Conservation (phyloP, 768 basidiomycete genomes). For the Naematelia aurantialba region DNA sequence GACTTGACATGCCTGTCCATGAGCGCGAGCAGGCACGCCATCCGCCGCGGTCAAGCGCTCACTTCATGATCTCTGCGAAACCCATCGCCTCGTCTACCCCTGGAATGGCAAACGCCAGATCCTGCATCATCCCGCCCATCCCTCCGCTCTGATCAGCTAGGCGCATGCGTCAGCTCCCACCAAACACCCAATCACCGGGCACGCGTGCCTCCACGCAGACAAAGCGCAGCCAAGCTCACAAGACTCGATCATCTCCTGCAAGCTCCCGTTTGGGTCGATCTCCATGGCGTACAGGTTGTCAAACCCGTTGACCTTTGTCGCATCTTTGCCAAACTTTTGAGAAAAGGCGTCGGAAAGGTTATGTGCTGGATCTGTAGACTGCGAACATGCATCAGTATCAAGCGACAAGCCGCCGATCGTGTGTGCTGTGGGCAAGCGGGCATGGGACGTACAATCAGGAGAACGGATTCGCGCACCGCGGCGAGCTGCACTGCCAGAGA, state of each 20-base stretch:
- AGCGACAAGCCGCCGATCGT: too few species aligned
- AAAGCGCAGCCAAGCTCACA: constrained; percentile 57
- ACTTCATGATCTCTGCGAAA: constrained; percentile 99
- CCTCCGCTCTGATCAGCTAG: constrained; percentile 55
- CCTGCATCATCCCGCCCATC: constrained; percentile 99
- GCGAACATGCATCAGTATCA: not conserved
- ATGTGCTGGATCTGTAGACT: constrained; percentile 99
- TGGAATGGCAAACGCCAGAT: constrained; percentile 96
- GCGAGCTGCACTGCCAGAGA: constrained; percentile 96
- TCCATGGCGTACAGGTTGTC: constrained; percentile 98
- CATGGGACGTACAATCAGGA: constrained; percentile 74
- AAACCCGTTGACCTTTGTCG: constrained; percentile 95
- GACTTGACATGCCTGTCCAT: constrained; percentile 88
- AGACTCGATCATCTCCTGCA: constrained; percentile 98
- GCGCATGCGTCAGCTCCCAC: constrained; percentile 3
- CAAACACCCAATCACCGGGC: too few species aligned
- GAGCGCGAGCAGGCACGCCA: not conserved
- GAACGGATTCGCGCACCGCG: constrained; percentile 82
- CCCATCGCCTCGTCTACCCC: constrained; percentile 99
- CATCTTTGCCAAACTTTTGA: constrained; percentile 98
- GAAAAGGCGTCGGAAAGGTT: constrained; percentile 96
- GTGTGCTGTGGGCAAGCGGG: not conserved
- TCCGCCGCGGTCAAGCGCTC: constrained; percentile 27
- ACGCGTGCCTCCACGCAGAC: too few species aligned
- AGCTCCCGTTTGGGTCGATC: constrained; percentile 94